Percentiles rank a stretch among this genome's conserved stretches.
phyloP scores from a whole-genome alignment of 148 eudicot species.

The Camellia granthamiana region DNA sequence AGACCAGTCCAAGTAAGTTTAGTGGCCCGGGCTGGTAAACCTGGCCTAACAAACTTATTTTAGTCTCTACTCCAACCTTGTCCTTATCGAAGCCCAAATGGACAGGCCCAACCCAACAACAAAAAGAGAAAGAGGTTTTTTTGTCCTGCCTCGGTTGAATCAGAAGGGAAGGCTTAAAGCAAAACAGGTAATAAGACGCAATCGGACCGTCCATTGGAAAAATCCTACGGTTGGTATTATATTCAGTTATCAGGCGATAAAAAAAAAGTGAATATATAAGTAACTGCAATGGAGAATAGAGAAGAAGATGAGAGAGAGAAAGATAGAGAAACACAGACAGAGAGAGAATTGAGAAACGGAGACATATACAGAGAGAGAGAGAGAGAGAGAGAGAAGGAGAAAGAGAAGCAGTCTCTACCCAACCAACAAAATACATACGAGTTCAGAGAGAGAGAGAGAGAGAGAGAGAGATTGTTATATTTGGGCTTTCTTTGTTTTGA shows the following conservation, averaged over 20 bases:
- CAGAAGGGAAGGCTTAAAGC: no score
- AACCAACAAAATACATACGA: background rate
- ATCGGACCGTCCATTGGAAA: slow-evolving; percentile 6
- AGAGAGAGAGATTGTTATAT: background rate
- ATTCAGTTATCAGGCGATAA: background rate
- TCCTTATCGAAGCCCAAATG: no score
- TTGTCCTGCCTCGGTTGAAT: no score
- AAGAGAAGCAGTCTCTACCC: background rate
- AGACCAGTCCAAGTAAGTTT: no score
- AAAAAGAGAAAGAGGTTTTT: no score
- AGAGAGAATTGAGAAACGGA: background rate
- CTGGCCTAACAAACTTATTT: no score
- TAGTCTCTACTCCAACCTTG: no score
- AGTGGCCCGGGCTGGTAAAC: no score
- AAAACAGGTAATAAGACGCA: background rate
- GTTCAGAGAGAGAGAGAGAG: background rate
- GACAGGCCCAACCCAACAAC: no score
- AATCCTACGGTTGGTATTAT: slow-evolving; percentile 5
- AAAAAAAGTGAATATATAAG: no score
- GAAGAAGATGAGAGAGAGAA: background rate
- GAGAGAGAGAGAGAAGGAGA: background rate
- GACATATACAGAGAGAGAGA: background rate
- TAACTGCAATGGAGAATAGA: background rate
- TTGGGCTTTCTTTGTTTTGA: slow-evolving; percentile 4
- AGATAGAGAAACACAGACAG: background rate